A percentile compares a stretch with the other conserved stretches of the same genome.
phyloP scores from a whole-genome alignment of 306 rosid species.

The Quercus cerris region DNA sequence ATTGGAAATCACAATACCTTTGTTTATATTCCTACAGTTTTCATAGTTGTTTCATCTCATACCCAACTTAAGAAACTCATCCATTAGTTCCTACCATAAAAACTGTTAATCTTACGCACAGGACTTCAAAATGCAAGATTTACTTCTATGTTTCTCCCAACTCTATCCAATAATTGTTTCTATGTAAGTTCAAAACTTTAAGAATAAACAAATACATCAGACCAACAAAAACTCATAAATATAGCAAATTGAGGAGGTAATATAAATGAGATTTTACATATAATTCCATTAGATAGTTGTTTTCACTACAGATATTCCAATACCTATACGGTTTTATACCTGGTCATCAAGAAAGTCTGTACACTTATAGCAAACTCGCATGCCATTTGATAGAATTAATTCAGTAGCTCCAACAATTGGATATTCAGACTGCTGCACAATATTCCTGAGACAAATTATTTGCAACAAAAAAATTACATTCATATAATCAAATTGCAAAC shows the following conservation, averaged over 20 bases:
- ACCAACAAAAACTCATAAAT: background rate
- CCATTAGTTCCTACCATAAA: background rate
- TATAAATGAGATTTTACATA: background rate
- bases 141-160: background rate
- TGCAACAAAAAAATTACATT: background rate
- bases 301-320: conserved; percentile 19
- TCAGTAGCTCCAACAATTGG: conserved; percentile 83
- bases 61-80: background rate
- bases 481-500: background rate
- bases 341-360: conserved; percentile 96
- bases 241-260: background rate
- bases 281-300: background rate
- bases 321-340: conserved; percentile 39
- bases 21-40: background rate
- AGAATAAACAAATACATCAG: background rate
- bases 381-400: conserved; percentile 82
- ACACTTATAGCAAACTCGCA: conserved; percentile 83
- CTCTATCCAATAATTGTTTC: background rate
- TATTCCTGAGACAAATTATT: conserved; percentile 46
- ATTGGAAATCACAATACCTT: background rate
- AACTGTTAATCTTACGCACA: background rate
- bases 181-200: background rate
- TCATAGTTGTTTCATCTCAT: background rate
- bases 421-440: conserved; percentile 69
- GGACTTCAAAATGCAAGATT: background rate